These are phyloP conservation scores for Chlorella sp. DNA, from an alignment of 139 green algal genomes.

Conservation along the genomic window DNA sequence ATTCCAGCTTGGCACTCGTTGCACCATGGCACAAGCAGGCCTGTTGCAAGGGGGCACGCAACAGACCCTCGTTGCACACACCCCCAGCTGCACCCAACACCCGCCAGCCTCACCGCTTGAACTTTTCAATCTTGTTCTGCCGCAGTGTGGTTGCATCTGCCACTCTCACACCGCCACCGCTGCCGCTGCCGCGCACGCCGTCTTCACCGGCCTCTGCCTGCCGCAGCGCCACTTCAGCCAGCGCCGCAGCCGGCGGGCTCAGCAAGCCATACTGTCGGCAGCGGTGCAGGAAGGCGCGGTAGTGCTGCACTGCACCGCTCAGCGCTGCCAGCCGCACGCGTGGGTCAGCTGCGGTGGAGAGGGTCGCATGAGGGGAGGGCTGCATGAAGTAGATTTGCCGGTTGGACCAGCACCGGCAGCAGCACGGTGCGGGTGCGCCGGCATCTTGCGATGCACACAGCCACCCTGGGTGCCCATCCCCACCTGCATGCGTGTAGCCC, in stretches of 20 bases:
- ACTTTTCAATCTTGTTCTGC: constrained; percentile 66
- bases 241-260: constrained; percentile 21
- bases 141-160: constrained; percentile 49
- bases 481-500: constrained; percentile 9
- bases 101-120: constrained; percentile 57
- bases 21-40: too few species aligned
- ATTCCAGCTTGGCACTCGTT: background rate
- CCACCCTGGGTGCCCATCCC: background rate
- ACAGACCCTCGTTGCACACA: too few species aligned
- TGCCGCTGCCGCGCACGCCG: background rate
- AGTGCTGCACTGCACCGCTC: background rate
- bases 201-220: background rate
- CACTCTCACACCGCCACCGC: too few species aligned
- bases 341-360: background rate
- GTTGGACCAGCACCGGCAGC: too few species aligned
- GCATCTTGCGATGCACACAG: too few species aligned
- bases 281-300: constrained; percentile 41
- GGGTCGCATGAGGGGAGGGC: too few species aligned
- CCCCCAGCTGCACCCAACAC: too few species aligned
- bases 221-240: background rate
- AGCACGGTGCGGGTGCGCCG: too few species aligned
- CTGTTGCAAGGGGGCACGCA: too few species aligned
- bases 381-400: too few species aligned
- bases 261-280: constrained; percentile 54
- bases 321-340: background rate